Evolutionary conservation across 345 rosid genomes (phyloP), one percentile per base, ranked within the genome.

Genomic region (Gossypium thurberi): DNA sequence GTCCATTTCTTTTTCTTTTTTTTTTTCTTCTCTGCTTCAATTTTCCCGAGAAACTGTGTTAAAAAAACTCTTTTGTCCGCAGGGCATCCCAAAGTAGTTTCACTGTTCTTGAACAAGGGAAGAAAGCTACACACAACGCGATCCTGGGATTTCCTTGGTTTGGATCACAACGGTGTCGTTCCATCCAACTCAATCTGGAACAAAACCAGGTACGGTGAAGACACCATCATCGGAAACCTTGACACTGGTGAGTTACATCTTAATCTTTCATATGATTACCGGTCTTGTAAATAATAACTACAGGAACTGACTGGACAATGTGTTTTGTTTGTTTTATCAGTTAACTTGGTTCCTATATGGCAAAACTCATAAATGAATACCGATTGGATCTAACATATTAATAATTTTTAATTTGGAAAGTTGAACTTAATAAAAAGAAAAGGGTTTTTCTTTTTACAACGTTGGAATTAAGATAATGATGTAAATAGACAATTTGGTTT

Each of bases 91-190:
- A 82, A 81, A 11, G 98, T 90, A 18, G 85, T 87, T 48, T 94
- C 98, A 17, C 87, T 90, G n/a, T 92, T 90, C 84, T 74, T 74
- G 82, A 89, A 88, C 89, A 70, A 75, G 80, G 97, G 80, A 25
- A 88, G 78, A 58, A 87, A 91, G 65, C 81, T 94, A 17, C 98
- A 92, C 84, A 94, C 98, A 9, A 94, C 96, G 25, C 87, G 89
- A 51, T 92, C 98, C 55, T 94, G 98, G 98, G 91, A 89, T n/a
- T 94, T 92, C 74, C 80, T 94, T 69, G 87, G 88, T 11, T 82
- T 88, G 20, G 97, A 92, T 71, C 84, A 76, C 1, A 57, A 81
- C 59, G 91, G 88, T 33, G 62, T 53, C 0, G 40, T 80, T 44
- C 80, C 84, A 10, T 76, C 89, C 1, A 71, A 79, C 43, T 88